phyloP scores from a whole-genome alignment of 306 rosid species.

The Herpetospermum pedunculosum region DNA sequence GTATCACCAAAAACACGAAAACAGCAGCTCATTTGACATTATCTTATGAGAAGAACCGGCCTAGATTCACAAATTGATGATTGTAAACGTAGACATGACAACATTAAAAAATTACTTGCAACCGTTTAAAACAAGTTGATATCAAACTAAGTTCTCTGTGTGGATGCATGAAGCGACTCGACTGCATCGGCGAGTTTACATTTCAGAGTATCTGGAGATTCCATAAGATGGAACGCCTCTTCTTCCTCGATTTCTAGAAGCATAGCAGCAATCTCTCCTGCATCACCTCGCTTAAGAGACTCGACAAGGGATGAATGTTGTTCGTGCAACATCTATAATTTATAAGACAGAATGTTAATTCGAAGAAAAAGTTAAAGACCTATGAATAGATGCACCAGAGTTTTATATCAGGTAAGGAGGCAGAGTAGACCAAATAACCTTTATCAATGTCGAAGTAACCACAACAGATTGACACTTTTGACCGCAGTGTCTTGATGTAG shows the following conservation, averaged over 20 bases:
- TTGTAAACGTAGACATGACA: not conserved
- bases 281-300: not conserved
- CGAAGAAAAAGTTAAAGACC: not conserved
- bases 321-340: slow-evolving; percentile 10
- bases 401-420: not conserved
- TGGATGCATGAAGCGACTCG: not conserved
- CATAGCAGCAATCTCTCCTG: slow-evolving; percentile 4
- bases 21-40: not conserved
- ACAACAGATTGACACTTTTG: not conserved
- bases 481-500: not conserved
- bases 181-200: slow-evolving; percentile 3
- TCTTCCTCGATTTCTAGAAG: slow-evolving; percentile 6
- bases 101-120: not conserved
- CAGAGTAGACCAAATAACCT: slow-evolving; percentile 29
- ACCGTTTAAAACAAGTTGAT: not conserved
- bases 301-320: not conserved
- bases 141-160: not conserved
- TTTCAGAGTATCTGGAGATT: slow-evolving; percentile 8
- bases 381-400: not conserved
- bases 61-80: not conserved
- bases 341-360: not conserved
- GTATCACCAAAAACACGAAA: not conserved
- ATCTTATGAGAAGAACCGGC: not conserved
- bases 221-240: slow-evolving; percentile 3
- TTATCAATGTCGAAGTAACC: slow-evolving; percentile 71